Percentiles rank a stretch among this genome's conserved stretches.
Conservation (phyloP, 164 flowering plant genomes). For the Euptelea pleiosperma region DNA sequence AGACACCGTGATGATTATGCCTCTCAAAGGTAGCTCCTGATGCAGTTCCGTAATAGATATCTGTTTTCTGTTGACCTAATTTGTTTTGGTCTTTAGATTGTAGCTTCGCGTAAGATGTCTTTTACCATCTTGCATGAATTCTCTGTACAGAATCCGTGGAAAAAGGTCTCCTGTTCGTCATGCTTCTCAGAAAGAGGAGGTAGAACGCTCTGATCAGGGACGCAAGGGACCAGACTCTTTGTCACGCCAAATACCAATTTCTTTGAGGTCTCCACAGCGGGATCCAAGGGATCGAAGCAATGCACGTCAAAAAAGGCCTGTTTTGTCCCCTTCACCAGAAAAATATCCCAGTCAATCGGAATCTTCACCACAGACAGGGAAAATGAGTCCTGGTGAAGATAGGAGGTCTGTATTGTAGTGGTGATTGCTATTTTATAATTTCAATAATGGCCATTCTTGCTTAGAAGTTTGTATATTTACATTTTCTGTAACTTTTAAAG, state of each 20-base stretch:
- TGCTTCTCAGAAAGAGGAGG: slow-evolving; percentile 25
- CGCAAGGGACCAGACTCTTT: slow-evolving; percentile 23
- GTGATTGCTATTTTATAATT: too few species aligned
- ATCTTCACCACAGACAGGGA: slow-evolving; percentile 33
- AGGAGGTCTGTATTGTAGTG: slow-evolving; percentile 33
- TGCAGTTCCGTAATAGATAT: background rate
- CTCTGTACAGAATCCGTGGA: slow-evolving; percentile 26
- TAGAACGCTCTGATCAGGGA: slow-evolving; percentile 20
- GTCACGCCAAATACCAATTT: slow-evolving; percentile 28
- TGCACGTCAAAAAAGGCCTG: slow-evolving; percentile 17
- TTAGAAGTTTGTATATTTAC: background rate
- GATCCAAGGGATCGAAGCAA: slow-evolving; percentile 27
- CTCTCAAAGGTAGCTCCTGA: slow-evolving; percentile 21
- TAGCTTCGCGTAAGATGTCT: too few species aligned
- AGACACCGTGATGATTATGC: slow-evolving; percentile 20
- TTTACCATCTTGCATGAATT: background rate
- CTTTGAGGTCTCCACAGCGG: slow-evolving; percentile 57
- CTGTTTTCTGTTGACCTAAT: background rate
- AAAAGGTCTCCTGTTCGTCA: slow-evolving; percentile 34
- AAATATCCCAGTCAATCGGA: slow-evolving; percentile 34
- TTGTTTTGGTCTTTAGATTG: too few species aligned
- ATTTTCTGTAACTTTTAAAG: slow-evolving; percentile 11
- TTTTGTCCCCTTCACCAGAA: slow-evolving; percentile 31
- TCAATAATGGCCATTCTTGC: too few species aligned
- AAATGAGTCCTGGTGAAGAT: slow-evolving; percentile 31